A percentile compares a stretch with the other conserved stretches of the same genome.
These are phyloP conservation scores for Sedum album DNA, from an alignment of 164 flowering plant species.

Conservation along the genomic window DNA sequence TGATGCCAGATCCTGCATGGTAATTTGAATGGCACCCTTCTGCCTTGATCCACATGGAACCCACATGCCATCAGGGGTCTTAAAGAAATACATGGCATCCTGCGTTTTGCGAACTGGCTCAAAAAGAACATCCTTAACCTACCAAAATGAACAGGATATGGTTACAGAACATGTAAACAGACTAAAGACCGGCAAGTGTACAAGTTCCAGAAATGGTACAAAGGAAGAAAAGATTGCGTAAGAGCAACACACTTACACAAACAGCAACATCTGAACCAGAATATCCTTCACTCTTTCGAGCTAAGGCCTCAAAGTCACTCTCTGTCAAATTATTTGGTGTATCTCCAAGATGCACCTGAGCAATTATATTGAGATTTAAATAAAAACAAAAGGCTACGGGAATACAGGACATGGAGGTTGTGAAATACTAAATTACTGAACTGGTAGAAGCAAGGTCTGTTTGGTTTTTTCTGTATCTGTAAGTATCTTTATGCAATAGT, in stretches of 20 bases:
- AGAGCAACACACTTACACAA: conserved; percentile 52
- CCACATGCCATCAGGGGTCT: conserved; percentile 61
- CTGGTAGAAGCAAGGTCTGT: neutral
- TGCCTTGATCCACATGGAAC: conserved; percentile 96
- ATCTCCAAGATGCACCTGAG: conserved; percentile 95
- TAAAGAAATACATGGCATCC: conserved; percentile 86
- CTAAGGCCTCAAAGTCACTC: conserved; percentile 78
- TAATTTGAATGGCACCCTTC: conserved; percentile 73
- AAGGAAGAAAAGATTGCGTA: neutral
- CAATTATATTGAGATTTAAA: neutral
- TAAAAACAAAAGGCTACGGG: neutral
- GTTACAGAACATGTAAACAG: neutral
- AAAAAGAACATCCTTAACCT: conserved; percentile 98
- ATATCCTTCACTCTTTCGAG: conserved; percentile 77
- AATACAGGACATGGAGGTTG: neutral
- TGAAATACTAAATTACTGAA: neutral
- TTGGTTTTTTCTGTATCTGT: too few relatives aligned
- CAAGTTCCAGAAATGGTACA: too few relatives aligned
- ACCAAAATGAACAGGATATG: conserved; percentile 11
- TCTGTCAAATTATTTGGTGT: conserved; percentile 90
- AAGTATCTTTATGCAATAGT: too few relatives aligned
- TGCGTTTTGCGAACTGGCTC: conserved; percentile 98
- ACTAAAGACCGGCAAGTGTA: neutral
- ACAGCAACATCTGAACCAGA: conserved; percentile 97
- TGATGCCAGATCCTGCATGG: conserved; percentile 86